Evolutionary conservation across 1,284 basidiomycete species (phyloP).

Genomic region (Exobasidium cylindrosporum): DNA sequence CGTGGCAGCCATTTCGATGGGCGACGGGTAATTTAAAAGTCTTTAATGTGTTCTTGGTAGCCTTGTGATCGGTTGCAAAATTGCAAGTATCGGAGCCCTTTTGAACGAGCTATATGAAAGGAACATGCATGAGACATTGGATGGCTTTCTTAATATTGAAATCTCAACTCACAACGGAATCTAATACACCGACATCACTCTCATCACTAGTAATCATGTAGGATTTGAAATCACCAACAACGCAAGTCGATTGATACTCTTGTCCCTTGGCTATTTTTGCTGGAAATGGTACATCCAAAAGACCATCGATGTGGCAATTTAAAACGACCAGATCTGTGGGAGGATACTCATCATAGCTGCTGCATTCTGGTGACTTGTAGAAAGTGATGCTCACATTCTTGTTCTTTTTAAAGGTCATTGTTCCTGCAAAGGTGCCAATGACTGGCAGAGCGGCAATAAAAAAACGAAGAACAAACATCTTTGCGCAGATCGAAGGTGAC

Average conservation of each 20-base stretch:
- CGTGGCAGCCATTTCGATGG: no score
- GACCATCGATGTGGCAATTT: no score
- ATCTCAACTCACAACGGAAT: background rate
- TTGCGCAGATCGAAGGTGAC: no score
- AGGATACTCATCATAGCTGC: background rate
- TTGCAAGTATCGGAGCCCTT: no score
- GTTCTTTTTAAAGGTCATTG: no score
- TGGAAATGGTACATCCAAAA: no score
- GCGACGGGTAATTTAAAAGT: no score
- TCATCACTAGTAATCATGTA: background rate
- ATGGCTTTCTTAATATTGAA: no score
- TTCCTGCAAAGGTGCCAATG: background rate
- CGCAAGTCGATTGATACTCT: background rate
- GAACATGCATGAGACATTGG: no score
- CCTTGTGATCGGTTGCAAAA: background rate
- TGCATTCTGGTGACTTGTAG: background rate
- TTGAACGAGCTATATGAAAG: no score
- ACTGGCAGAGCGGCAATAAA: background rate
- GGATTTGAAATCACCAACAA: background rate
- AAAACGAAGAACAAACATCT: background rate
- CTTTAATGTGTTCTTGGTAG: background rate
- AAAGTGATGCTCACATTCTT: background rate
- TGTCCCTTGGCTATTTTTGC: no score
- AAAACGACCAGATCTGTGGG: background rate
- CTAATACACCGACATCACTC: background rate